phyloP scores from a whole-genome alignment of 2,329 filamentous ascomycete species.

The Claviceps purpurea region DNA sequence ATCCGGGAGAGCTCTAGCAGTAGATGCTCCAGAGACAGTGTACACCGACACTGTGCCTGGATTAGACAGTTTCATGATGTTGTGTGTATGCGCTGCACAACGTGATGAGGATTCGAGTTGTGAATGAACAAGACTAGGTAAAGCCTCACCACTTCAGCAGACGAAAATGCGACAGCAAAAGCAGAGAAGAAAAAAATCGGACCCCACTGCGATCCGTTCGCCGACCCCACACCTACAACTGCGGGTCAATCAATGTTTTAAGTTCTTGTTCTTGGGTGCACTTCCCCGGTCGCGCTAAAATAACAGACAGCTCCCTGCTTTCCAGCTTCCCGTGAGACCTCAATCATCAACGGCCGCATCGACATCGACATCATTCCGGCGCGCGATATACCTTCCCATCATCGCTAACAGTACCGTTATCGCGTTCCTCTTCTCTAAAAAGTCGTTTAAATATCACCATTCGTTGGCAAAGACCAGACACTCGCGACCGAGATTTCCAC shows the following conservation, averaged over 20 bases:
- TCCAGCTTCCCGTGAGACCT: slow-evolving; percentile 3
- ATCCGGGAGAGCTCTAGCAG: slow-evolving; percentile 77
- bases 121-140: not conserved
- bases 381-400: not conserved
- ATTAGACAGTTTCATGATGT: slow-evolving; percentile 65
- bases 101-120: not conserved
- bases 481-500: not conserved
- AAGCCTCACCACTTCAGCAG: not conserved
- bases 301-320: not conserved
- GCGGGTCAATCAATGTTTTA: not conserved
- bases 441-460: not conserved
- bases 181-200: not conserved
- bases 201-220: not conserved
- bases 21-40: slow-evolving; percentile 84
- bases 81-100: not conserved
- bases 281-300: not conserved
- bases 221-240: not conserved
- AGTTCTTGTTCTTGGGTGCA: not conserved
- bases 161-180: not conserved
- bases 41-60: slow-evolving; percentile 80
- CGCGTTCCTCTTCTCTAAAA: not conserved
- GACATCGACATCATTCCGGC: not conserved
- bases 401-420: not conserved
- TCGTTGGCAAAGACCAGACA: not conserved
- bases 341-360: slow-evolving; percentile 1